A percentile compares a stretch with the other conserved stretches of the same genome.
phyloP scores from a whole-genome alignment of 2,329 filamentous ascomycete species.

The Penicillium verrucosum region DNA sequence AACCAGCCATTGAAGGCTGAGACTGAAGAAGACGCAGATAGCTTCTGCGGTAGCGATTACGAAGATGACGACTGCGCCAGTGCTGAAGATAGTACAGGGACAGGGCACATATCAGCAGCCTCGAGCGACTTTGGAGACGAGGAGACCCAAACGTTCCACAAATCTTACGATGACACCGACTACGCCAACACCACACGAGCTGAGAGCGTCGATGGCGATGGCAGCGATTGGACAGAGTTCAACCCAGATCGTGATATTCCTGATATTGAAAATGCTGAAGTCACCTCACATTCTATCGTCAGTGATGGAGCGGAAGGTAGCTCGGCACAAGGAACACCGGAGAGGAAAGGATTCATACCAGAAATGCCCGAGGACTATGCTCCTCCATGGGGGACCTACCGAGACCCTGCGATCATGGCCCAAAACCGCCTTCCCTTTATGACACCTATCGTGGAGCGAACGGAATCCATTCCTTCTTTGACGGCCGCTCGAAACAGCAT shows the following conservation, averaged over 20 bases:
- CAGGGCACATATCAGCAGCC: constrained; percentile 64
- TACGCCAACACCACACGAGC: constrained; percentile 41
- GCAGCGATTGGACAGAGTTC: constrained; percentile 86
- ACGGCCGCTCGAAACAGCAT: constrained; percentile 56
- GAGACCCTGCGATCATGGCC: constrained; percentile 73
- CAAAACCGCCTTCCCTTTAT: constrained; percentile 95
- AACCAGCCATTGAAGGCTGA: constrained; percentile 71
- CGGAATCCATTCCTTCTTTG: constrained; percentile 72
- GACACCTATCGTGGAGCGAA: constrained; percentile 96
- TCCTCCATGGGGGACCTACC: constrained; percentile 72
- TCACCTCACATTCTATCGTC: constrained; percentile 19
- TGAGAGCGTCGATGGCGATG: constrained; percentile 52
- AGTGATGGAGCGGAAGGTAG: constrained; percentile 34
- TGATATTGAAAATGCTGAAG: constrained; percentile 31
- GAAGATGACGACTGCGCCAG: constrained; percentile 77
- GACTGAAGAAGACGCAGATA: constrained; percentile 54
- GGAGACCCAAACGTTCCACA: constrained; percentile 41
- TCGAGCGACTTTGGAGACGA: constrained; percentile 66
- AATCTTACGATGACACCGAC: constrained; percentile 44
- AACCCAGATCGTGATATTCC: constrained; percentile 70
- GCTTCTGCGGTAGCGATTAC: constrained; percentile 63
- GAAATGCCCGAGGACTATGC: constrained; percentile 84
- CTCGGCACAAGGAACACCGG: constrained; percentile 33
- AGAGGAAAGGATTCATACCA: constrained; percentile 49
- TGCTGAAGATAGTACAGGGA: constrained; percentile 77